Evolutionary conservation across 768 basidiomycete genomes (phyloP).

Genomic region (Pulveroboletus frians): DNA sequence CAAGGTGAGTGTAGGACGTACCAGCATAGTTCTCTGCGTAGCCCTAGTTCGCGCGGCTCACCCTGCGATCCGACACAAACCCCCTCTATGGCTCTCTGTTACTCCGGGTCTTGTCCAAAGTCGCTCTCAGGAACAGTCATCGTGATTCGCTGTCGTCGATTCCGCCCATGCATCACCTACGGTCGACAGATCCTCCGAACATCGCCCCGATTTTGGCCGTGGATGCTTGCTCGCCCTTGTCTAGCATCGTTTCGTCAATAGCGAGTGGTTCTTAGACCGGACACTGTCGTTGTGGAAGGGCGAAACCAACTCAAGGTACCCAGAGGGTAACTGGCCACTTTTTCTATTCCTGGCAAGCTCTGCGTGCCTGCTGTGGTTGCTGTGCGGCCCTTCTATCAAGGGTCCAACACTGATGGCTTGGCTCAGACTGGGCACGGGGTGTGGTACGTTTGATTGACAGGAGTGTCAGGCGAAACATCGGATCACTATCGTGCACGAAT

Average conservation of each 20-base stretch:
- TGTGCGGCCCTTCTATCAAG: neutral
- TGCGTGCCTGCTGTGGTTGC: neutral
- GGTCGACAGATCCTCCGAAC: neutral
- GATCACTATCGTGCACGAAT: neutral
- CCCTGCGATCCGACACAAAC: neutral
- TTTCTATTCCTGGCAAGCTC: neutral
- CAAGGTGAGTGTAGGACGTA: neutral
- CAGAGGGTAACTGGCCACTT: neutral
- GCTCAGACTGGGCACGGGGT: neutral
- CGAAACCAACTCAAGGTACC: neutral
- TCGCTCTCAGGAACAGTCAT: neutral
- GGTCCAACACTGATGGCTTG: neutral
- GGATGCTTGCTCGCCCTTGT: neutral
- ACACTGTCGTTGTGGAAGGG: neutral
- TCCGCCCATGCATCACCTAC: neutral
- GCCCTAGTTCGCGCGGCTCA: too few species aligned
- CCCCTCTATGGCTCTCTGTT: neutral
- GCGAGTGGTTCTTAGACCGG: neutral
- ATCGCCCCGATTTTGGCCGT: neutral
- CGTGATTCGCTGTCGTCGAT: neutral
- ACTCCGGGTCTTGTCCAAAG: neutral
- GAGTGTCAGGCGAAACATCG: neutral
- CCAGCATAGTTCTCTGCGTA: neutral
- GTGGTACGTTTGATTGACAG: too few species aligned
- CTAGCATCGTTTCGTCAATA: neutral